These are phyloP conservation scores for Pythium diclinum DNA, from an alignment of 352 stramenopile species.

Conservation along the genomic window DNA sequence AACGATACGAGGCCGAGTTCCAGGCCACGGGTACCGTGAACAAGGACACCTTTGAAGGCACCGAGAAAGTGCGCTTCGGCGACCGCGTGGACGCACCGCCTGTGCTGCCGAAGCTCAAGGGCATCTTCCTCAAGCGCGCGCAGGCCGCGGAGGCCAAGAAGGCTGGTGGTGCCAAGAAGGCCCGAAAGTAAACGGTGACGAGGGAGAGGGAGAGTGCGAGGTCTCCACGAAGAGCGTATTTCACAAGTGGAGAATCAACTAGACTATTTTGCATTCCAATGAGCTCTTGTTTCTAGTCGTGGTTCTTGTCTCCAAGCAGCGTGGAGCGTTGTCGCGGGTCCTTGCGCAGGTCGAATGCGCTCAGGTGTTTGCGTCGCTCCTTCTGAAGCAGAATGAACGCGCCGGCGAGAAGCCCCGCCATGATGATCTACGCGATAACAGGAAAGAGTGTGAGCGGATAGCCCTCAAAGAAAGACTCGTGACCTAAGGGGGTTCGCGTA, in stretches of 20 bases:
- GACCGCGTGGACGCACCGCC: constrained; percentile 80
- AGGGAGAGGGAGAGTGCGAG: not conserved
- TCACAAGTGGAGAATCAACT: not conserved
- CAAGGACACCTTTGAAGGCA: constrained; percentile 70
- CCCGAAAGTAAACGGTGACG: constrained; percentile 6
- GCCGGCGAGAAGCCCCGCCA: constrained; percentile 42
- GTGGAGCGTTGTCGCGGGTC: constrained; percentile 52
- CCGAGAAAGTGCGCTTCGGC: constrained; percentile 62
- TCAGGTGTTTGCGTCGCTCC: constrained; percentile 77
- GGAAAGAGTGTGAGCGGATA: not conserved
- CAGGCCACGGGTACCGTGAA: constrained; percentile 62
- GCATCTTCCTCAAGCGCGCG: constrained; percentile 80
- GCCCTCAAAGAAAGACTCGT: not conserved
- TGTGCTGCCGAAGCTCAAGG: constrained; percentile 76
- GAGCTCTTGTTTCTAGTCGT: constrained; percentile 29
- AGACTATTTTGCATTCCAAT: not conserved
- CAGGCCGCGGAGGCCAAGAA: constrained; percentile 36
- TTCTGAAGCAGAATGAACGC: constrained; percentile 48
- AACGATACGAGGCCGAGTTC: constrained; percentile 75
- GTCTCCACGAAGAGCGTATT: not conserved
- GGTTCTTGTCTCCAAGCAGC: constrained; percentile 39
- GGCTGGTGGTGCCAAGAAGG: constrained; percentile 10
- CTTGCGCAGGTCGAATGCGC: constrained; percentile 71
- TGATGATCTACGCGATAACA: constrained; percentile 37
- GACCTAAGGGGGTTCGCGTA: constrained; percentile 15